Evolutionary conservation across 2,329 filamentous ascomycete species (phyloP).

Genomic region (Paecilomyces sp.): DNA sequence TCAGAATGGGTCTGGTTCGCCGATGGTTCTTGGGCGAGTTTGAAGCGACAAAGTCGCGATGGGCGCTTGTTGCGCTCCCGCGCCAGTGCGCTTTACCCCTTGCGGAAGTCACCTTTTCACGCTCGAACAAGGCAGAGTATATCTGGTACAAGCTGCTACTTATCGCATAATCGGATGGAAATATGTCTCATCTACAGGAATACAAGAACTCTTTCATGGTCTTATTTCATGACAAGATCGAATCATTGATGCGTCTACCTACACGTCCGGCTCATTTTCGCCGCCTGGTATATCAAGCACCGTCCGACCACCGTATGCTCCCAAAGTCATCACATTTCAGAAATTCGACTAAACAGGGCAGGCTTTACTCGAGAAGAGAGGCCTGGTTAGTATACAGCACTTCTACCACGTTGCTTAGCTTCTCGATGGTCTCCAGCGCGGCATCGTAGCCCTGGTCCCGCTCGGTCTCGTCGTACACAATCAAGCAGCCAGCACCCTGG

Average conservation of each 20-base stretch:
- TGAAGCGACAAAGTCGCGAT: constrained; percentile 24
- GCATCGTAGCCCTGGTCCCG: constrained; percentile 91
- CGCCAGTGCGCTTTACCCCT: constrained; percentile 24
- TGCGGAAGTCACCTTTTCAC: constrained; percentile 14
- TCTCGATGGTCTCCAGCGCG: constrained; percentile 89
- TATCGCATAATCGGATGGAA: background rate
- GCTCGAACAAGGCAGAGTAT: too few species aligned
- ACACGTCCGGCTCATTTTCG: background rate
- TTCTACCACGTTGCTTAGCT: constrained; percentile 94
- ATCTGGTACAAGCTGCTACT: background rate
- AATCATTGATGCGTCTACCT: background rate
- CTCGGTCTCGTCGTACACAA: constrained; percentile 93
- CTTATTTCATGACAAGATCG: background rate
- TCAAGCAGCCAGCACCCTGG: constrained; percentile 94
- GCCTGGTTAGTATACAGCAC: constrained; percentile 97
- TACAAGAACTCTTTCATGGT: background rate
- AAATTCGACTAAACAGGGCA: background rate
- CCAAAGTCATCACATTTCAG: background rate
- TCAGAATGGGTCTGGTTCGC: constrained; percentile 3
- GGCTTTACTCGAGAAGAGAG: constrained; percentile 73
- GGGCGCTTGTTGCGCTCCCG: constrained; percentile 14
- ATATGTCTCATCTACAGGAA: background rate
- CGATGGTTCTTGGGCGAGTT: constrained; percentile 1
- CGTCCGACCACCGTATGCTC: background rate
- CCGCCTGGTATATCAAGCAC: background rate